Evolutionary conservation across 2,329 filamentous ascomycete species (phyloP).

Genomic region (Xylariaceae sp.): DNA sequence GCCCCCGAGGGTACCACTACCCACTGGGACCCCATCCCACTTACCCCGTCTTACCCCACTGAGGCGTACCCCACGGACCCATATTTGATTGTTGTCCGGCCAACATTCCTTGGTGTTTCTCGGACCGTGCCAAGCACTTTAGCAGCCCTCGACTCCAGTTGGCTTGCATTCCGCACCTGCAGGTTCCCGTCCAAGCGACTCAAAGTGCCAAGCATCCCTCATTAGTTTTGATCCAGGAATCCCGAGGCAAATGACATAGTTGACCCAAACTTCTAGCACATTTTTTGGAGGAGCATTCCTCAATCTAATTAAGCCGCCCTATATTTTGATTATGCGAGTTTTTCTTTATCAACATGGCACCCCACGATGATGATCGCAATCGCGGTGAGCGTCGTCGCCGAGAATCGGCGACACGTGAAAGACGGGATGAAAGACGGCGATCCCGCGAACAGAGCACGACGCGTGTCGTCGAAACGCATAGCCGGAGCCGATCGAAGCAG

Average conservation of each 20-base stretch:
- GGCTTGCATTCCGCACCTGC: conserved; percentile 14
- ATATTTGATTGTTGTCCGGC: conserved; percentile 39
- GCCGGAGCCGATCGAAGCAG: conserved; percentile 28
- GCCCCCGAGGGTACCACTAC: too few relatives aligned
- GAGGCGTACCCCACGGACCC: background rate
- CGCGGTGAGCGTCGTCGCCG: conserved; percentile 24
- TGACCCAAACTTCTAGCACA: too few relatives aligned
- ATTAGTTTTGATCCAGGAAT: conserved; percentile 27
- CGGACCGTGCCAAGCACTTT: conserved; percentile 5
- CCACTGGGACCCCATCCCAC: too few relatives aligned
- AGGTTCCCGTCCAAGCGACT: conserved; percentile 10
- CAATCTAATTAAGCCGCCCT: conserved; percentile 2
- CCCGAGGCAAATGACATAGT: too few relatives aligned
- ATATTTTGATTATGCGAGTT: background rate
- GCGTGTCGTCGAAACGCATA: conserved; percentile 31
- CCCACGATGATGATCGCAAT: conserved; percentile 26
- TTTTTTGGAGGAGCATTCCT: background rate
- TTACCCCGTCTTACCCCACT: background rate
- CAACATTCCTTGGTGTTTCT: conserved; percentile 30
- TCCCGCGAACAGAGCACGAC: conserved; percentile 32
- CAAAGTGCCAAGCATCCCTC: conserved; percentile 15
- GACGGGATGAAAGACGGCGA: conserved; percentile 35
- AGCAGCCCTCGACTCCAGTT: background rate
- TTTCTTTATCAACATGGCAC: conserved; percentile 30
- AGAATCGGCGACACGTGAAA: conserved; percentile 28